Base-by-base conservation (phyloP, 139 green algal species). In the Chlamydomonas sphaeroides region DNA sequence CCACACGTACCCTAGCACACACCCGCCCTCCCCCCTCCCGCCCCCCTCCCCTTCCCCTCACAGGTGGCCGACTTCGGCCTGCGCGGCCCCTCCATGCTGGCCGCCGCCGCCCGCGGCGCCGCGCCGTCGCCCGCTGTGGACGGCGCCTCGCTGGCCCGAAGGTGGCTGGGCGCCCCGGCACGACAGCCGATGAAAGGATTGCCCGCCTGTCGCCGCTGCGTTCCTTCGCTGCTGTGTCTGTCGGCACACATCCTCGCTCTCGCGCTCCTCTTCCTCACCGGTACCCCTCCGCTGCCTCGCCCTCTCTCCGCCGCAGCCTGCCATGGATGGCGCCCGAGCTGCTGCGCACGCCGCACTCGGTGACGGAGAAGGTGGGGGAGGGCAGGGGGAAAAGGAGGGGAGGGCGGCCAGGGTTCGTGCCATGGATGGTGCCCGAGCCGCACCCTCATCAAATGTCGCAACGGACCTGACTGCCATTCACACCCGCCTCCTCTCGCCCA, bases 281-380 rank as follows among this genome's bases (percentile, higher is more conserved):
- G n/a, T n/a, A n/a, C 45, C 45, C 45, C 10, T 10, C 45, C 10
- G 45, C 45, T 53, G 45, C 11, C 45, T 53, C 45, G 45, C 11
- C 14, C 45, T 10, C 45, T 53, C 45, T n/a, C n/a, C n/a, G n/a
- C n/a, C 90, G 90, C 61, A 94, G 88, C 21, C 85, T 95, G 69
- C 92, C 92, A n/a, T 95, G 91, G 90, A 94, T 88, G 1, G 92
- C 92, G 3, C 92, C 92, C 26, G 92, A 95, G 75, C 89, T 95
- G 69, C 81, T 95, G 48, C 89, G 87, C n/a, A 90, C 80, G 1
- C 92, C 92, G 20, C 49, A 88, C 0, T 51, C 79, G 0, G 90
- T 93, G 36, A 92, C 84, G 3, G 92, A 95, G 39, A 91, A 92
- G 86, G 84, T 87, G 48, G 32, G 65, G 25, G 59, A 3, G 63